A percentile compares a stretch with the other conserved stretches of the same genome.
phyloP scores from a whole-genome alignment of 2,329 filamentous ascomycete species.

The Arthrobotrys iridis region DNA sequence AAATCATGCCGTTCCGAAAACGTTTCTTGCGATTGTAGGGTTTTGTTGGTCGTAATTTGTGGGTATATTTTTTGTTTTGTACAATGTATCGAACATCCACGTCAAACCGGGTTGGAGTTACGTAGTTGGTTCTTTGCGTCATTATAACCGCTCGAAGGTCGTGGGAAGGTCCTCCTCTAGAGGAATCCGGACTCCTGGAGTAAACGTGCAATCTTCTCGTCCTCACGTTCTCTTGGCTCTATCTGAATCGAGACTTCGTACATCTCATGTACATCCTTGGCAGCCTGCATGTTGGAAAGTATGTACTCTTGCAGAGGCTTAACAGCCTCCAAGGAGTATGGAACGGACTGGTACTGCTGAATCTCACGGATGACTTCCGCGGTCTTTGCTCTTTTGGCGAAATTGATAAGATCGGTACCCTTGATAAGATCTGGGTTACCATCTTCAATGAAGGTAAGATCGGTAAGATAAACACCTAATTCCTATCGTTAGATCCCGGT shows the following conservation, averaged over 20 bases:
- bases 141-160: slow-evolving; percentile 35
- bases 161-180: slow-evolving; percentile 54
- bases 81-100: slow-evolving; percentile 32
- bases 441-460: slow-evolving; percentile 98
- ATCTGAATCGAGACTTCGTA: slow-evolving; percentile 95
- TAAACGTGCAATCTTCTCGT: slow-evolving; percentile 97
- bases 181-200: slow-evolving; percentile 59
- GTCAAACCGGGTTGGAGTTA: slow-evolving; percentile 25
- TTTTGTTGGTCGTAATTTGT: slow-evolving; percentile 50
- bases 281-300: slow-evolving; percentile 91
- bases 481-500: slow-evolving; percentile 10
- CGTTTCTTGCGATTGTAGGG: slow-evolving; percentile 47
- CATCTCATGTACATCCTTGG: slow-evolving; percentile 98
- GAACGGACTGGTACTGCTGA: slow-evolving; percentile 97
- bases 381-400: slow-evolving; percentile 96
- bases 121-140: slow-evolving; percentile 41
- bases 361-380: slow-evolving; percentile 98
- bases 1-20: slow-evolving; percentile 49
- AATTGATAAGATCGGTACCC: slow-evolving; percentile 96
- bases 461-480: slow-evolving; percentile 90
- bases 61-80: slow-evolving; percentile 44
- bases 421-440: slow-evolving; percentile 96
- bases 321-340: slow-evolving; percentile 90
- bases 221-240: slow-evolving; percentile 94
- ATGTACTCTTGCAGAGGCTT: slow-evolving; percentile 96